phyloP scores from a whole-genome alignment of 768 basidiomycete species.

The Lactifluus subvellereus region DNA sequence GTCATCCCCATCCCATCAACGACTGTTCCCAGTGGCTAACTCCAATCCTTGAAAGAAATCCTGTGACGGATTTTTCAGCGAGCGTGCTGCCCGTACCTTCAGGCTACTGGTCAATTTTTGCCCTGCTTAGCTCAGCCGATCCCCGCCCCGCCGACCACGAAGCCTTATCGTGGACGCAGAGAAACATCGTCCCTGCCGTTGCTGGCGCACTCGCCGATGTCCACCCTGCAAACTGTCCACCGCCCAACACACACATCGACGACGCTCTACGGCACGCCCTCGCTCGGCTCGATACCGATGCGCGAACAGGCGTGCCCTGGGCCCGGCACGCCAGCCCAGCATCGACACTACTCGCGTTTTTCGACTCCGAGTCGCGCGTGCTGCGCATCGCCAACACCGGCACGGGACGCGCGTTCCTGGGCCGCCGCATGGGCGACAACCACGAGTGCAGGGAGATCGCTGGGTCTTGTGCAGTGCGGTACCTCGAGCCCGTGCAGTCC shows the following conservation, averaged over 20 bases:
- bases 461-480: neutral
- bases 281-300: neutral
- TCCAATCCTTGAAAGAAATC: neutral
- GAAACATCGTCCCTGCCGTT: slow-evolving; percentile 1
- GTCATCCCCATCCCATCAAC: neutral
- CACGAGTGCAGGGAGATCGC: slow-evolving; percentile 2
- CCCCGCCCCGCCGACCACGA: neutral
- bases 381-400: slow-evolving; percentile 1
- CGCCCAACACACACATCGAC: neutral
- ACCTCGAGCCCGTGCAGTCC: neutral
- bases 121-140: slow-evolving; percentile 3
- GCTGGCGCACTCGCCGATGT: slow-evolving; percentile 6
- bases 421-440: neutral
- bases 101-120: slow-evolving; percentile 14
- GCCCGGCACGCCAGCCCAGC: neutral
- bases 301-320: neutral
- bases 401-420: slow-evolving; percentile 6
- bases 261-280: slow-evolving; percentile 3
- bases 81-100: slow-evolving; percentile 13
- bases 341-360: slow-evolving; percentile 10
- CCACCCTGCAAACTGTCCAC: neutral
- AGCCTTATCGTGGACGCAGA: slow-evolving; percentile 1
- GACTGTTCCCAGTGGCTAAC: neutral
- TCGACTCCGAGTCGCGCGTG: slow-evolving; percentile 11
- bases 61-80: neutral